Evolutionary conservation across 495 filamentous ascomycete species (phyloP), one percentile per base, ranked within the genome.

Genomic region (Daldinia bambusicola): DNA sequence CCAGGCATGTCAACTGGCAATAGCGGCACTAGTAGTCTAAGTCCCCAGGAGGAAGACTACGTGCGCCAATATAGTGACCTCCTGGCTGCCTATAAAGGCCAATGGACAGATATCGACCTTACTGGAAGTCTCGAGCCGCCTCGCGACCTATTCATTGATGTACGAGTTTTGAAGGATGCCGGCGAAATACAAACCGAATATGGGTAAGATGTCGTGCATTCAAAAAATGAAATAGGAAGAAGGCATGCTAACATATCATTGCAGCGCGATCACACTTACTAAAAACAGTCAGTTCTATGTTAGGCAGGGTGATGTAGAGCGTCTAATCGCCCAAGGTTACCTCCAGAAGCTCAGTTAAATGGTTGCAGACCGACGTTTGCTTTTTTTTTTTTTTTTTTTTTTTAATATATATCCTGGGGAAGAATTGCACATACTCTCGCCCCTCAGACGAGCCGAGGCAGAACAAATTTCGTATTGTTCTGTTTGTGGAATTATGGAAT

Each of bases 161-260:
- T 99, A 56, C 84, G 96, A 61, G 96, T 98, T 58, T 80, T 99
- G 68, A 97, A 95, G 77, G 95, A 99, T 83, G 96, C 95, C 48
- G 96, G 96, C 26, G 95, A 98, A 84, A 97, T 99, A 69, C 95
- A 99, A 82, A 99, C 96, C 10, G 96, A 99, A 83, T 99, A 98
- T 79, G 96, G 96, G 93, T 98, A 87, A 78, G 88, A 55, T 55
- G 18, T 6, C 12, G 9, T 1, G 8, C n/a, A 20, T 69, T 31
- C n/a, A 55, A 69, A 45, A 38, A 59, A 55, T 32, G 30, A 45
- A 77, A 77, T 65, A 76, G 66, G 55, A n/a, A 38, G 37, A 36
- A 18, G 18, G 13, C 60, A 31, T 55, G n/a, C 56, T 74, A 16
- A 69, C 53, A 59, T 53, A 26, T 65, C 31, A 8, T 34, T 37